Conservation (phyloP, 176 grass and related monocot species). For the Tillandsia fasciculata region DNA sequence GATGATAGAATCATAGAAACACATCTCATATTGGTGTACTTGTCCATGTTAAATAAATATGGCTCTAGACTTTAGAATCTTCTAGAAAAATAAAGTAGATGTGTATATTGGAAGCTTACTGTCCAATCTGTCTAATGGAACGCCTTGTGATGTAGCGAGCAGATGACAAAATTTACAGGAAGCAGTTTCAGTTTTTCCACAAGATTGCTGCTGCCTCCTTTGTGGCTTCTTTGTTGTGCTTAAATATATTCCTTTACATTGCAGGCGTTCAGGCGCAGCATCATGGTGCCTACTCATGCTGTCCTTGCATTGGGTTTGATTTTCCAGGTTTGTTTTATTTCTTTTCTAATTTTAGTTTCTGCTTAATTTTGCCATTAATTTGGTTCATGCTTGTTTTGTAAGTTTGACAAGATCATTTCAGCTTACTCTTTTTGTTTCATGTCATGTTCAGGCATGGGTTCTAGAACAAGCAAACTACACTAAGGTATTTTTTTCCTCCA, state of each 20-base stretch:
- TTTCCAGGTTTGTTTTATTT: constrained; percentile 49
- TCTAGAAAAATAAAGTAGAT: too few species aligned
- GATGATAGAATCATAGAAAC: too few species aligned
- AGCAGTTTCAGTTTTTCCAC: too few species aligned
- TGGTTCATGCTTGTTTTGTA: constrained; percentile 15
- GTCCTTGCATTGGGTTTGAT: constrained; percentile 64
- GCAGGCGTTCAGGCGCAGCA: constrained; percentile 59
- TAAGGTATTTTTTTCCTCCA: constrained; percentile 43
- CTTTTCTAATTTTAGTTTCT: neutral
- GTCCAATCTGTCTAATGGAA: too few species aligned
- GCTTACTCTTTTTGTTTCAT: constrained; percentile 22
- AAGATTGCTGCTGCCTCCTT: too few species aligned
- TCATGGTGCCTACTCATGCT: constrained; percentile 82
- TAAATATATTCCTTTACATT: constrained; percentile 20
- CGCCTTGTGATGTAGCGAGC: too few species aligned
- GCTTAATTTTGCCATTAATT: neutral
- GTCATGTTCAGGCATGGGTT: constrained; percentile 67
- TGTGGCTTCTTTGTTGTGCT: constrained; percentile 8
- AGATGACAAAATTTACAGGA: too few species aligned
- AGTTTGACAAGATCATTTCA: constrained; percentile 3
- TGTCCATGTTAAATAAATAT: too few species aligned
- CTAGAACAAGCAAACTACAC: constrained; percentile 80
- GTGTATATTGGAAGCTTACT: too few species aligned
- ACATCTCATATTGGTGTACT: too few species aligned
- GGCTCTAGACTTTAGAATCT: neutral